Conservation (phyloP, 176 grass and related monocot species). For the Eragrostis curvula region DNA sequence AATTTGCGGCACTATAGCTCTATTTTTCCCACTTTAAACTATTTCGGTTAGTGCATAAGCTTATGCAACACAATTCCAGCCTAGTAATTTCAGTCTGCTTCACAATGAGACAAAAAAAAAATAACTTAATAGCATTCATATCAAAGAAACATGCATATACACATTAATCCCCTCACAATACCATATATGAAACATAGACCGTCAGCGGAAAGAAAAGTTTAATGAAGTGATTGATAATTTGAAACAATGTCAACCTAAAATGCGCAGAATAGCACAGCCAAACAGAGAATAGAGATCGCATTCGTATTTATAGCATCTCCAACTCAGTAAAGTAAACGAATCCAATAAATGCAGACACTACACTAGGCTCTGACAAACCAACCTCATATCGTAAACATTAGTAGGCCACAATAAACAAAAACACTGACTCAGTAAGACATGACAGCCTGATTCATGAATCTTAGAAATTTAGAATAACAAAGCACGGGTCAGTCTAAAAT, state of each 20-base stretch:
- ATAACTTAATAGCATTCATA: background rate
- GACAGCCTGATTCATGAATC: background rate
- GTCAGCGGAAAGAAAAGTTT: background rate
- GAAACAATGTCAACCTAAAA: background rate
- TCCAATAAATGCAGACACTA: background rate
- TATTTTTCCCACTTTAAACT: background rate
- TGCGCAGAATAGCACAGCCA: background rate
- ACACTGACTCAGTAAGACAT: background rate
- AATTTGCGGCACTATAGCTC: background rate
- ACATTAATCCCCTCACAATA: background rate
- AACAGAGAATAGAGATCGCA: background rate
- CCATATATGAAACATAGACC: background rate
- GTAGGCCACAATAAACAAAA: background rate
- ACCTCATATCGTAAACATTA: background rate
- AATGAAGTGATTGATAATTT: background rate
- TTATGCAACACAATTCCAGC: background rate
- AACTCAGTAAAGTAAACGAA: background rate
- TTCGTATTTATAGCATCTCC: background rate
- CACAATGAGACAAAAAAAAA: background rate
- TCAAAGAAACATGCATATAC: background rate
- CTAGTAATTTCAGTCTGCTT: background rate
- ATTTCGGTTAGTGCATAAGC: background rate
- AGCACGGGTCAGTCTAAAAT: background rate
- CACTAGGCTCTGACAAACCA: background rate
- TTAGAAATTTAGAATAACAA: background rate